Conservation (phyloP, 306 rosid species). For the Cucurbita maxima region DNA sequence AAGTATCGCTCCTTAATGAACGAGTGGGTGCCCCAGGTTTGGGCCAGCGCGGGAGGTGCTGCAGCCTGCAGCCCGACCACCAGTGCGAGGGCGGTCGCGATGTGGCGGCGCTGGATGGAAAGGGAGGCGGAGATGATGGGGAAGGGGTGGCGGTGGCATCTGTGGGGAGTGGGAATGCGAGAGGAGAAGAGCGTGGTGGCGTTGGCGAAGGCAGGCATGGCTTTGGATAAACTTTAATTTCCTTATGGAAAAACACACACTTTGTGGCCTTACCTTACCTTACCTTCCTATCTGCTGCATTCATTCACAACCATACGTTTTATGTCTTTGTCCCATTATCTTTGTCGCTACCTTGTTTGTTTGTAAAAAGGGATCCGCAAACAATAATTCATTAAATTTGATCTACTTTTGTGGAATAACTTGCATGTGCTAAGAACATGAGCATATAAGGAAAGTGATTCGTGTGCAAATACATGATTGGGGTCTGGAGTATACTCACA, state of each 20-base stretch:
- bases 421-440: too few species aligned
- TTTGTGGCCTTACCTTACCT: neutral
- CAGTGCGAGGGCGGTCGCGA: slow-evolving; percentile 31
- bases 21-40: slow-evolving; percentile 73
- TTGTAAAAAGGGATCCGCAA: too few species aligned
- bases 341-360: neutral
- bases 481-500: too few species aligned
- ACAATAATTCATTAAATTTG: too few species aligned
- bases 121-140: slow-evolving; percentile 13
- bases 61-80: slow-evolving; percentile 12
- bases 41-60: slow-evolving; percentile 27
- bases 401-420: too few species aligned
- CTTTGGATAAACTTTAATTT: neutral
- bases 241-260: neutral
- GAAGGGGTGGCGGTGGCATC: neutral
- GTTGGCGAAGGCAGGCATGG: slow-evolving; percentile 52
- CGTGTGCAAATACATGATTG: too few species aligned
- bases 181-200: slow-evolving; percentile 39
- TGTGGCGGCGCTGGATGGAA: slow-evolving; percentile 28
- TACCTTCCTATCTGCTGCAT: neutral
- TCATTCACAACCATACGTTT: neutral
- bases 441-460: too few species aligned
- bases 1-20: slow-evolving; percentile 50
- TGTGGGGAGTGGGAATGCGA: slow-evolving; percentile 22
- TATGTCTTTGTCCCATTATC: neutral